Conservation (phyloP, 345 rosid species). For the Nasturtium officinale region DNA sequence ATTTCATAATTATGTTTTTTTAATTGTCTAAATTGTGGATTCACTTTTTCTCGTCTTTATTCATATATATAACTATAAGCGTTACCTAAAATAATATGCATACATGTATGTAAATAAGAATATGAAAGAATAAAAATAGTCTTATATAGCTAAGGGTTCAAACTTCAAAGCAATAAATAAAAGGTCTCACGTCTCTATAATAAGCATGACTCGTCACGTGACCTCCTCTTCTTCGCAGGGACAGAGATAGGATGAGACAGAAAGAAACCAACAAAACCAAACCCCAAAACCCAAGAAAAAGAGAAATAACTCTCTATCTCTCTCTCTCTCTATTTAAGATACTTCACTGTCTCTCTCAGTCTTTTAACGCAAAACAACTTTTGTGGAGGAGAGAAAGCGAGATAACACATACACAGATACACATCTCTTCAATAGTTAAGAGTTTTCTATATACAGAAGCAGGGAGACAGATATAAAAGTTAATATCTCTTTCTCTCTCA, state of each 20-base stretch:
- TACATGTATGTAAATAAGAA: neutral
- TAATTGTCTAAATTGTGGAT: too few relatives aligned
- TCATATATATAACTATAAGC: too few relatives aligned
- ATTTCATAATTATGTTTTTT: too few relatives aligned
- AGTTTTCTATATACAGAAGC: conserved; percentile 47
- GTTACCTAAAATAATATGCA: neutral
- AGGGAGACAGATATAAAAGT: conserved; percentile 35
- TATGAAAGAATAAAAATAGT: neutral
- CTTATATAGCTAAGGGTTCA: conserved; percentile 25
- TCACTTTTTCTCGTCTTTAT: too few relatives aligned
- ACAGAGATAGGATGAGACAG: conserved; percentile 43
- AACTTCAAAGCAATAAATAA: conserved; percentile 35
- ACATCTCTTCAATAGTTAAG: conserved; percentile 45
- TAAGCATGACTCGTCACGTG: conserved; percentile 61
- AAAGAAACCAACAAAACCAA: conserved; percentile 47
- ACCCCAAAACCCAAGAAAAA: conserved; percentile 48
- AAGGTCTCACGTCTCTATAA: conserved; percentile 45
- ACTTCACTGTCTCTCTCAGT: conserved; percentile 50
- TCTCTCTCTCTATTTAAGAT: conserved; percentile 43
- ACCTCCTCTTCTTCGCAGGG: conserved; percentile 44
- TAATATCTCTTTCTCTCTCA: conserved; percentile 23
- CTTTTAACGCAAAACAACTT: conserved; percentile 45
- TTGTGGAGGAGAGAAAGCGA: conserved; percentile 47
- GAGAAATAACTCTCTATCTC: conserved; percentile 1
- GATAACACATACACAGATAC: conserved; percentile 33